Conservation (phyloP, 2,329 filamentous ascomycete genomes). For the Huntiella savannae region DNA sequence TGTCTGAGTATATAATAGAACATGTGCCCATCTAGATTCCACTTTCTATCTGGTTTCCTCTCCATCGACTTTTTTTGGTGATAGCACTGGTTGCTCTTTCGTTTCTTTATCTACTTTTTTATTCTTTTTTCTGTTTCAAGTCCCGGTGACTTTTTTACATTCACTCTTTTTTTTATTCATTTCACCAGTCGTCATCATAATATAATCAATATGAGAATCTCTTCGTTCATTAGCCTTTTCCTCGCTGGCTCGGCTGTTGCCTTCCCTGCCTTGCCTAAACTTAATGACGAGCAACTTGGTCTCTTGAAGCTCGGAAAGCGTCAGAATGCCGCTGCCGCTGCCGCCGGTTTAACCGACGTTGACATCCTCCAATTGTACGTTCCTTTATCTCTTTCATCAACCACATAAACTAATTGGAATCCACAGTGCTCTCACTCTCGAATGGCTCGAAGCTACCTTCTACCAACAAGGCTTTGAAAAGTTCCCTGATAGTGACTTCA, state of each 20-base stretch:
- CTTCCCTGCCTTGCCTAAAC: conserved; percentile 25
- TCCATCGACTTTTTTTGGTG: conserved; percentile 15
- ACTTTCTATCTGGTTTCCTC: conserved; percentile 12
- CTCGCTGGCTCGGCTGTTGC: conserved; percentile 28
- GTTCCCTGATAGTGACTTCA: conserved; percentile 46
- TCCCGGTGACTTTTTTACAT: background rate
- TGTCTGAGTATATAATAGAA: background rate
- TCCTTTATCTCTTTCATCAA: too few species aligned
- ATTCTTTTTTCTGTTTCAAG: conserved; percentile 12
- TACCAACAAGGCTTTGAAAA: conserved; percentile 52
- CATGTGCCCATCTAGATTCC: conserved; percentile 16
- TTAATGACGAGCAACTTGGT: conserved; percentile 25
- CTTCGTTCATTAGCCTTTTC: conserved; percentile 21
- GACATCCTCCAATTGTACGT: conserved; percentile 41
- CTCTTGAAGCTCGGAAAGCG: conserved; percentile 30
- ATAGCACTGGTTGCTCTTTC: conserved; percentile 29
- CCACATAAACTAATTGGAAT: background rate
- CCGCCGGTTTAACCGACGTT: conserved; percentile 29
- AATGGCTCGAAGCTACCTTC: conserved; percentile 56
- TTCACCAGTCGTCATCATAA: conserved; percentile 8
- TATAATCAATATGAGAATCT: conserved; percentile 23
- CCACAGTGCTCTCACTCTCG: conserved; percentile 43
- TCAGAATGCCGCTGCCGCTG: conserved; percentile 29
- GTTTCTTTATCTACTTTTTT: conserved; percentile 14
- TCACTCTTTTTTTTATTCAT: conserved; percentile 16